Evolutionary conservation across 768 basidiomycete species (phyloP).

Genomic region (Lepiota brunneoincarnata): DNA sequence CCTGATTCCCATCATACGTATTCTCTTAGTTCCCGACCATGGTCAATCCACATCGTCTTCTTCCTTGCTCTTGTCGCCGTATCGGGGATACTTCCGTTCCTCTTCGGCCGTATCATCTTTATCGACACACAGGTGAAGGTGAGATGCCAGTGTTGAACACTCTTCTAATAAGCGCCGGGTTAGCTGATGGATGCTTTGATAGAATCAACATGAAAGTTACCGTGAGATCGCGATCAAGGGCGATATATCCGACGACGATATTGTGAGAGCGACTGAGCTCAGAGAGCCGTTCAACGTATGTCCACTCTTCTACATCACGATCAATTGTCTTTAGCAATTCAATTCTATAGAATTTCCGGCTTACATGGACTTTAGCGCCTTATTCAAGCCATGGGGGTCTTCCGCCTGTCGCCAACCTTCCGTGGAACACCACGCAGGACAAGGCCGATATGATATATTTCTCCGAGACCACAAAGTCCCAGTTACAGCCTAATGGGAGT

Average conservation of each 20-base stretch:
- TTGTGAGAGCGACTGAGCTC: constrained; percentile 26
- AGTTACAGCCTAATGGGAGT: constrained; percentile 31
- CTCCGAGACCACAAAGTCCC: constrained; percentile 31
- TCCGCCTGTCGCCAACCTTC: constrained; percentile 30
- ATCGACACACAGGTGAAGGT: constrained; percentile 31
- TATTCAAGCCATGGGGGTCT: constrained; percentile 32
- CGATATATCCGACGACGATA: constrained; percentile 31
- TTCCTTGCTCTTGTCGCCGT: constrained; percentile 31
- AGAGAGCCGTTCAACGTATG: constrained; percentile 19
- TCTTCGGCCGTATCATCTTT: constrained; percentile 34
- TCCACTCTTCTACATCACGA: not conserved
- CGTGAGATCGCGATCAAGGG: constrained; percentile 32
- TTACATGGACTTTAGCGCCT: constrained; percentile 39
- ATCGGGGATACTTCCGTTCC: constrained; percentile 29
- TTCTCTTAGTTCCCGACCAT: constrained; percentile 29
- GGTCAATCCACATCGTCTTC: constrained; percentile 34
- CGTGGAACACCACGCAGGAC: constrained; percentile 19
- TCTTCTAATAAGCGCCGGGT: not conserved
- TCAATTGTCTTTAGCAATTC: not conserved
- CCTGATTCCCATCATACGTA: not conserved
- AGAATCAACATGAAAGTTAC: constrained; percentile 33
- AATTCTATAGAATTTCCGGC: constrained; percentile 22
- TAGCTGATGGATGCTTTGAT: not conserved
- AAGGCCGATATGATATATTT: constrained; percentile 31
- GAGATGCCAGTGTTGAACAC: not conserved